A percentile compares a stretch with the other conserved stretches of the same genome.
Conservation (phyloP, 495 filamentous ascomycete genomes). For the Ramalina intermedia region DNA sequence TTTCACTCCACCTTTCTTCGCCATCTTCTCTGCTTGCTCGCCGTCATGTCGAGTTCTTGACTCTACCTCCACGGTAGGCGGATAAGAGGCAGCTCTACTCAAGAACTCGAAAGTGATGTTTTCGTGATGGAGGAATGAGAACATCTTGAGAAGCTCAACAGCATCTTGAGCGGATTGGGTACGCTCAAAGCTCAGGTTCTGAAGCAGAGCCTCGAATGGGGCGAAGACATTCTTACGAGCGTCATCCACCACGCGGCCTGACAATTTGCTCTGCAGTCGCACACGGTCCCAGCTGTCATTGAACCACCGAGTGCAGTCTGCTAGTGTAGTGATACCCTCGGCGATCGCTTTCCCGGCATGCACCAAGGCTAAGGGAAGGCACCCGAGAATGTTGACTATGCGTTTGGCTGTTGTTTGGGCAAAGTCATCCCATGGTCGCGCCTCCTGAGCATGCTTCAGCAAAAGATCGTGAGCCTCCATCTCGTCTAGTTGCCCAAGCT, state of each 20-base stretch:
- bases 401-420: slow-evolving; percentile 6
- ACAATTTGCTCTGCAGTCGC: slow-evolving; percentile 3
- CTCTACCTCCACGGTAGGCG: too few relatives aligned
- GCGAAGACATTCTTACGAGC: slow-evolving; percentile 17
- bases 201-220: slow-evolving; percentile 19
- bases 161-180: slow-evolving; percentile 19
- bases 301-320: slow-evolving; percentile 18
- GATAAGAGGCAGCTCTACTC: slow-evolving; percentile 13
- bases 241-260: slow-evolving; percentile 14
- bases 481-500: slow-evolving; percentile 20
- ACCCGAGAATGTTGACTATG: slow-evolving; percentile 21
- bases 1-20: too few relatives aligned
- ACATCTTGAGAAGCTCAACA: slow-evolving; percentile 23
- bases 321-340: neutral
- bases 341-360: slow-evolving; percentile 20
- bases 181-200: slow-evolving; percentile 9
- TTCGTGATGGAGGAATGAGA: slow-evolving; percentile 23
- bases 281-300: slow-evolving; percentile 7
- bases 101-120: slow-evolving; percentile 22
- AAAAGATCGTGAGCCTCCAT: slow-evolving; percentile 22
- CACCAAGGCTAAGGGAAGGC: slow-evolving; percentile 23
- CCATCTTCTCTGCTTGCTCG: too few relatives aligned
- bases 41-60: too few relatives aligned
- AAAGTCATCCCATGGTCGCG: slow-evolving; percentile 8
- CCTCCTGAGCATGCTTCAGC: slow-evolving; percentile 15